Percentiles rank a stretch among this genome's conserved stretches.
Evolutionary conservation across 768 basidiomycete genomes (phyloP).

Genomic region (Strobilomyces confusus): DNA sequence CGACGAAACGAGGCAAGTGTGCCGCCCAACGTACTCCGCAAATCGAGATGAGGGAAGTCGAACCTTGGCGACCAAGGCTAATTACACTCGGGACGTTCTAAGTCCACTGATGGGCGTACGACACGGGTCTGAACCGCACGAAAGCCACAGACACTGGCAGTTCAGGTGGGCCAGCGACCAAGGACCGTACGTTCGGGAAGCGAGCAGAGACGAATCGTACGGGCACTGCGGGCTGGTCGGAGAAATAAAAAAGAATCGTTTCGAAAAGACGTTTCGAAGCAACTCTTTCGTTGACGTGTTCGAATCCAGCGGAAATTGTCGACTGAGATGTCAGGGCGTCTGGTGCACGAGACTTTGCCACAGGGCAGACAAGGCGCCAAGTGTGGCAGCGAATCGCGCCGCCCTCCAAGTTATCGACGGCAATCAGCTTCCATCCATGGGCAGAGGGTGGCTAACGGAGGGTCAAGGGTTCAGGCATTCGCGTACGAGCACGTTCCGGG

Average conservation of each 20-base stretch:
- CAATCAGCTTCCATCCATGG: background rate
- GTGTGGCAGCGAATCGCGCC: conserved; percentile 23
- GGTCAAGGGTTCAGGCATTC: conserved; percentile 15
- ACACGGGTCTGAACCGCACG: background rate
- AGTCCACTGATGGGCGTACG: background rate
- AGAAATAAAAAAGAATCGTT: background rate
- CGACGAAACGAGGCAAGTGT: background rate
- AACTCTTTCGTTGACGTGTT: background rate
- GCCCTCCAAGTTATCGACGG: background rate
- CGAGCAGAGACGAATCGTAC: background rate
- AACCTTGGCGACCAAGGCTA: background rate
- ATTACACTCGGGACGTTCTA: background rate
- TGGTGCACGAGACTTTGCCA: background rate
- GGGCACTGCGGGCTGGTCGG: conserved; percentile 1
- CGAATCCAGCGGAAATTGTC: conserved; percentile 9
- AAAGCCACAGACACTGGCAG: background rate
- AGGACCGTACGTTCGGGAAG: too few species aligned
- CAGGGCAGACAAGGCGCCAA: background rate
- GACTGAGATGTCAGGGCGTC: conserved; percentile 3
- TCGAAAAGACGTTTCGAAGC: conserved; percentile 1
- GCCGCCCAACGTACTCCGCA: background rate
- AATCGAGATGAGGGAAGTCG: background rate
- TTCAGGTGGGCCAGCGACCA: too few species aligned
- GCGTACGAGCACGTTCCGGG: conserved; percentile 19
- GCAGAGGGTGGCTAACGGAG: conserved; percentile 2